Conservation (phyloP, 495 filamentous ascomycete species). For the Tuber magnatum region DNA sequence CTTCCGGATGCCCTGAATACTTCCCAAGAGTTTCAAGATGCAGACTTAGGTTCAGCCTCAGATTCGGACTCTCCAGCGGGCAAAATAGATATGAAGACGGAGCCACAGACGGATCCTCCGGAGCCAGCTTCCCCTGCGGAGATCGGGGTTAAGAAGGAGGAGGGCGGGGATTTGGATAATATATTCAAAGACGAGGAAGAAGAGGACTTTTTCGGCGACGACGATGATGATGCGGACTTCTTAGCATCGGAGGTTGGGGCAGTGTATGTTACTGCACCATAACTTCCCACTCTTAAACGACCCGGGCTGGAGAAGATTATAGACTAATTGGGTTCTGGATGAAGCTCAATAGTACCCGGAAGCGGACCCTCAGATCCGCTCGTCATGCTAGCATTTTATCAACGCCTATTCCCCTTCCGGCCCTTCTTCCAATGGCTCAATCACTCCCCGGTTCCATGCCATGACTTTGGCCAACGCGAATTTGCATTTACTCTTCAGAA, state of each 20-base stretch:
- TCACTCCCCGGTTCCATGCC: conserved; percentile 74
- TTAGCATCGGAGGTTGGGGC: conserved; percentile 17
- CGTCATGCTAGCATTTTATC: conserved; percentile 84
- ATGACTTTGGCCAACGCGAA: conserved; percentile 86
- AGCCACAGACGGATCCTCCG: conserved; percentile 10
- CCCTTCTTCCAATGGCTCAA: conserved; percentile 97
- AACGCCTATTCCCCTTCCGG: conserved; percentile 91
- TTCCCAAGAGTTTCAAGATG: background rate
- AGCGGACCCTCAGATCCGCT: conserved; percentile 59
- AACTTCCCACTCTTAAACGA: background rate
- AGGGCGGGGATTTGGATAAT: conserved; percentile 17
- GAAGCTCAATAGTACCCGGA: conserved; percentile 17
- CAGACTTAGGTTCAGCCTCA: conserved; percentile 6
- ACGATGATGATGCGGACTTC: conserved; percentile 27
- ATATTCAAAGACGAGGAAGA: conserved; percentile 25
- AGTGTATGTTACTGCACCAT: conserved; percentile 11
- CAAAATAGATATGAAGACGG: conserved; percentile 10
- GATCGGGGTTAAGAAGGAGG: conserved; percentile 13
- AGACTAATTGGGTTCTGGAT: conserved; percentile 16
- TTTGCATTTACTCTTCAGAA: conserved; percentile 88
- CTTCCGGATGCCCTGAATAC: conserved; percentile 30
- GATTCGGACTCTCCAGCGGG: background rate
- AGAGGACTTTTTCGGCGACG: conserved; percentile 23
- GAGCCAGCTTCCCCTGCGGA: conserved; percentile 11
- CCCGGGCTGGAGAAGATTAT: conserved; percentile 9